A percentile compares a stretch with the other conserved stretches of the same genome.
phyloP scores from a whole-genome alignment of 306 rosid species.

The Corylus avellana region DNA sequence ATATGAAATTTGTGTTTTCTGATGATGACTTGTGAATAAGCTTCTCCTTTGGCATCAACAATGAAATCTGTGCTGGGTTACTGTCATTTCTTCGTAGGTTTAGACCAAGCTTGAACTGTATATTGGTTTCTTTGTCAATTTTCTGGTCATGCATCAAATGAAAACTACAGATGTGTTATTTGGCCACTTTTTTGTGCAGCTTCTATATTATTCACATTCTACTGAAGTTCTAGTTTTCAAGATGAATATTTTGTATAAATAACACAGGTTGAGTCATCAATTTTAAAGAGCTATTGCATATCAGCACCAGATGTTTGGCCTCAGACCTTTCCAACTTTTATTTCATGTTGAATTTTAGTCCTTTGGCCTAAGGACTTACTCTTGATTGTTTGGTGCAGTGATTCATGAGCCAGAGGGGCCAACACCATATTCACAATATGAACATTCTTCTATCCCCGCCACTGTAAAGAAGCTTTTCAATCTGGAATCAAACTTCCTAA shows the following conservation, averaged over 20 bases:
- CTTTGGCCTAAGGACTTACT: slow-evolving; percentile 14
- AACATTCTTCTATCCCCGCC: slow-evolving; percentile 89
- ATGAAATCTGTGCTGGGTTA: too few relatives aligned
- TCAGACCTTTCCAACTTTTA: not conserved
- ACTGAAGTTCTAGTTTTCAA: not conserved
- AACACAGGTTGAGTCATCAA: not conserved
- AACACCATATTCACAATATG: slow-evolving; percentile 71
- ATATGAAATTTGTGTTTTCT: slow-evolving; percentile 3
- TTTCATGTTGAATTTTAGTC: not conserved
- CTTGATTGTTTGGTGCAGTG: slow-evolving; percentile 46
- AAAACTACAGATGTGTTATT: not conserved
- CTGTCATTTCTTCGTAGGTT: not conserved
- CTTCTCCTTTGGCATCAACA: too few relatives aligned
- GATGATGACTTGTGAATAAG: not conserved
- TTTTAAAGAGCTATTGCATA: not conserved
- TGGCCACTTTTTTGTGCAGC: not conserved
- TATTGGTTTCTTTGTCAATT: not conserved
- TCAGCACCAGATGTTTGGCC: not conserved
- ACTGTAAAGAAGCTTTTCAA: slow-evolving; percentile 94
- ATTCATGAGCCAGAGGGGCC: slow-evolving; percentile 86
- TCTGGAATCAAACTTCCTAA: slow-evolving; percentile 87
- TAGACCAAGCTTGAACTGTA: not conserved
- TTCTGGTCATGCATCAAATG: not conserved
- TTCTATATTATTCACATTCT: not conserved
- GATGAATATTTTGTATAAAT: not conserved